Percentiles rank a stretch among this genome's conserved stretches.
Evolutionary conservation across 371 early-diverging fungal species (phyloP).

Genomic region (Ecytonucleospora hepatopenaei): DNA sequence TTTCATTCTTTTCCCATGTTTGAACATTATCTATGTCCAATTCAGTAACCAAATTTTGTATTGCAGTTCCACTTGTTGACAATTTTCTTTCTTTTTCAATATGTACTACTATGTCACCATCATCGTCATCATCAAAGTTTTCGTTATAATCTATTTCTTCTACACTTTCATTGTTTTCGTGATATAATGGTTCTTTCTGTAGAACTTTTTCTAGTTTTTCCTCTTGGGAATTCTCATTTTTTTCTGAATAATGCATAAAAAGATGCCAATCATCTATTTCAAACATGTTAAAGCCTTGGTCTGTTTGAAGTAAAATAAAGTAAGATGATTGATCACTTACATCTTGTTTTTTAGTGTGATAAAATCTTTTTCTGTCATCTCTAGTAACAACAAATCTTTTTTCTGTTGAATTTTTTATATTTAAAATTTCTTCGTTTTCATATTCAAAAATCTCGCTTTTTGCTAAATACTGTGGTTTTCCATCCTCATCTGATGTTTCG

Average conservation of each 20-base stretch:
- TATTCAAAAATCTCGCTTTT: conserved; percentile 55
- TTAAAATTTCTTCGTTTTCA: conserved; percentile 43
- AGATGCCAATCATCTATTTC: conserved; percentile 52
- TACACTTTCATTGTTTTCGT: conserved; percentile 21
- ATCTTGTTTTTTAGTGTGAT: conserved; percentile 44
- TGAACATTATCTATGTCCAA: conserved; percentile 41
- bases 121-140: conserved; percentile 57
- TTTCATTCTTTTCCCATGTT: conserved; percentile 28
- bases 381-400: conserved; percentile 45
- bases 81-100: conserved; percentile 38
- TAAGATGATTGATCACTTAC: conserved; percentile 30
- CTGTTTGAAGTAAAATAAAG: conserved; percentile 51
- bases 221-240: conserved; percentile 39
- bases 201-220: conserved; percentile 8
- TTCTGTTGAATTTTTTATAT: conserved; percentile 46
- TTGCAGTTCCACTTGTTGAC: conserved; percentile 42
- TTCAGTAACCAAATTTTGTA: conserved; percentile 40
- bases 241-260: conserved; percentile 38
- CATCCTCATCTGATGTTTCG: conserved; percentile 7
- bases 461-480: conserved; percentile 33
- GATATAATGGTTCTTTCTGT: conserved; percentile 6
- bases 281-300: conserved; percentile 35
- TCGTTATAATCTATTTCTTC: conserved; percentile 56
- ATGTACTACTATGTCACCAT: conserved; percentile 37
- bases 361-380: conserved; percentile 29